A percentile compares a stretch with the other conserved stretches of the same genome.
phyloP scores from a whole-genome alignment of 106 monocot genomes.

The Chionographis japonica region DNA sequence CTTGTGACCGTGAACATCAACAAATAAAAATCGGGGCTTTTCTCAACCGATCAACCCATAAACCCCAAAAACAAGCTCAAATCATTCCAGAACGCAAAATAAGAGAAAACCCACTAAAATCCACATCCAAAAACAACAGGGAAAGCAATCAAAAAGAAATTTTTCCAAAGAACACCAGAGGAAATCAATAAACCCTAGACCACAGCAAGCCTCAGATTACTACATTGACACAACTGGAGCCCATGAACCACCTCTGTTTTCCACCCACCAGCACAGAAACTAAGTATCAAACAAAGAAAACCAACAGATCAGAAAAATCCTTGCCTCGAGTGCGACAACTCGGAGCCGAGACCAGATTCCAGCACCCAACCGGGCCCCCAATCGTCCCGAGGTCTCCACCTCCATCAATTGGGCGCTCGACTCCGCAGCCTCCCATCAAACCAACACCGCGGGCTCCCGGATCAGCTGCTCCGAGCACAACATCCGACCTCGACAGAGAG shows the following conservation, averaged over 20 bases:
- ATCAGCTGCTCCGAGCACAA: background rate
- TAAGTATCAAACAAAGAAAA: background rate
- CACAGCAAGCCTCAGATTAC: slow-evolving; percentile 1
- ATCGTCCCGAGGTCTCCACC: slow-evolving; percentile 19
- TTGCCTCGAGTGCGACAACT: slow-evolving; percentile 10
- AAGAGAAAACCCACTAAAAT: background rate
- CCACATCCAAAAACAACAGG: background rate
- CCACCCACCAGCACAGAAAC: background rate
- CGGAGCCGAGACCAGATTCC: background rate
- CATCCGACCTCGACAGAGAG: background rate
- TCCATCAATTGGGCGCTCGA: slow-evolving; percentile 18
- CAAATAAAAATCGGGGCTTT: no score
- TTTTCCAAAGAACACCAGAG: background rate
- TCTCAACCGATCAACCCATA: no score
- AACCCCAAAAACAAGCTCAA: background rate
- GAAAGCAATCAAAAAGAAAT: no score
- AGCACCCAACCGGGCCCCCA: background rate
- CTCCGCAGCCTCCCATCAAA: slow-evolving; percentile 17
- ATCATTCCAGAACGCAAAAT: background rate
- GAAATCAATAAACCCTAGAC: background rate
- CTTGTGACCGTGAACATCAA: no score
- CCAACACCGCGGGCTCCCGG: background rate
- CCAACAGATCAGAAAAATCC: background rate
- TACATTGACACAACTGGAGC: no score
- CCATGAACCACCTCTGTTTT: no score